phyloP scores from a whole-genome alignment of 2,329 filamentous ascomycete species.

The Gnomoniopsis smithogilvyi region DNA sequence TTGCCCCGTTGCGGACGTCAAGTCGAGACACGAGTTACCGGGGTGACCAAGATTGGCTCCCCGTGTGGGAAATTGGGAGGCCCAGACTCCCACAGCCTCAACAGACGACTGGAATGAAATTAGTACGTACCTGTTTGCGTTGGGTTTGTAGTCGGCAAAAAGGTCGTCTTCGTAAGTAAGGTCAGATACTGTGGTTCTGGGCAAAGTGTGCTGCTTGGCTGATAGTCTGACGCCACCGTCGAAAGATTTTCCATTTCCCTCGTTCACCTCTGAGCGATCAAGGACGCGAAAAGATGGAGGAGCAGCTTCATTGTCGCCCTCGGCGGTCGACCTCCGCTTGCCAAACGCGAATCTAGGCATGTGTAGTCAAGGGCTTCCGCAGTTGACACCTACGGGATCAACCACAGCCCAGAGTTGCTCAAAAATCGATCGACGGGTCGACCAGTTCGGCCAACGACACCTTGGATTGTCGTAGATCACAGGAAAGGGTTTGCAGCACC shows the following conservation, averaged over 20 bases:
- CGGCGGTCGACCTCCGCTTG: conserved; percentile 58
- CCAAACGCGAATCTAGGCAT: conserved; percentile 63
- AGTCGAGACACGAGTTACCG: conserved; percentile 14
- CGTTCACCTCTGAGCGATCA: conserved; percentile 45
- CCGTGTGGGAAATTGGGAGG: conserved; percentile 17
- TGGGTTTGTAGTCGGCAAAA: conserved; percentile 53
- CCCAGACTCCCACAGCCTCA: conserved; percentile 3
- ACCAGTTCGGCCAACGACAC: background rate
- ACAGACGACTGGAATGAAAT: conserved; percentile 7
- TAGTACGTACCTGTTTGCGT: conserved; percentile 46
- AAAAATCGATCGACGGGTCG: conserved; percentile 7
- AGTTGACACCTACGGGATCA: conserved; percentile 16
- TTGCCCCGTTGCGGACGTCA: conserved; percentile 15
- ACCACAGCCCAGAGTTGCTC: conserved; percentile 18
- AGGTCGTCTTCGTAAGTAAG: conserved; percentile 50
- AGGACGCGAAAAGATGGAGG: conserved; percentile 57
- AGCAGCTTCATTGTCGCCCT: conserved; percentile 48
- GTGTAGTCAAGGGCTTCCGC: conserved; percentile 32
- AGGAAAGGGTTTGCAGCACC: background rate
- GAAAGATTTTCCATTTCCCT: conserved; percentile 41
- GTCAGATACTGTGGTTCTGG: conserved; percentile 37
- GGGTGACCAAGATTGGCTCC: conserved; percentile 18
- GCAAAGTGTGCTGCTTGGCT: conserved; percentile 33
- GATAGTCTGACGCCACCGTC: conserved; percentile 46
- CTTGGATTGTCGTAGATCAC: background rate